Evolutionary conservation across 2,329 filamentous ascomycete species (phyloP).

Genomic region (Annulohypoxylon truncatum): DNA sequence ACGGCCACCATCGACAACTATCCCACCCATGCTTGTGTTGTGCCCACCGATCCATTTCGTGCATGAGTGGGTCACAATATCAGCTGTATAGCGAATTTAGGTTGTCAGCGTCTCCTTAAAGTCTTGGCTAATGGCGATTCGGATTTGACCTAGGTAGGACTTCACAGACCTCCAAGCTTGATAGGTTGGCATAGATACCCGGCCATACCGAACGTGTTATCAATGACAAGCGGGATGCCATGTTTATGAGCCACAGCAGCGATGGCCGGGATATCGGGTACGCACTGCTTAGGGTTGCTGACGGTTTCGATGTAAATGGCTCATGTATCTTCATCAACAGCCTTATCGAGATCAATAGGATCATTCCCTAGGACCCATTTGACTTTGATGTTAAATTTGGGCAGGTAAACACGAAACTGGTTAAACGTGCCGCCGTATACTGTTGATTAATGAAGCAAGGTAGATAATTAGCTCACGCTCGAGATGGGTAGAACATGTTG

Average conservation of each 20-base stretch:
- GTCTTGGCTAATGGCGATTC: too few relatives aligned
- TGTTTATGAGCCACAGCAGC: slow-evolving; percentile 66
- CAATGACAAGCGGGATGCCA: slow-evolving; percentile 58
- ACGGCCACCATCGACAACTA: slow-evolving; percentile 75
- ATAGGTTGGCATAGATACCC: slow-evolving; percentile 75
- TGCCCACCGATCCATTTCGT: slow-evolving; percentile 82
- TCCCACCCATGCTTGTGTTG: slow-evolving; percentile 75
- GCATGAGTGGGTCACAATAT: slow-evolving; percentile 77
- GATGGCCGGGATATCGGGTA: slow-evolving; percentile 75
- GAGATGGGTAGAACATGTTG: too few relatives aligned
- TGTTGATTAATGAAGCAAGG: too few relatives aligned
- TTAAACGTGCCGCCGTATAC: slow-evolving; percentile 55
- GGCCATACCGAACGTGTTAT: slow-evolving; percentile 79
- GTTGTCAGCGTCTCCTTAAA: slow-evolving; percentile 2
- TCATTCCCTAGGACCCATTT: slow-evolving; percentile 52
- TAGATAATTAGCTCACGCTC: too few relatives aligned
- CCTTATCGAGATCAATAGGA: slow-evolving; percentile 46
- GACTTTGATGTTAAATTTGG: slow-evolving; percentile 53
- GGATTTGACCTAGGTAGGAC: slow-evolving; percentile 5
- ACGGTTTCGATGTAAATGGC: slow-evolving; percentile 51
- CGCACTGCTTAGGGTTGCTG: slow-evolving; percentile 52
- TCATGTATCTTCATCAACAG: slow-evolving; percentile 49
- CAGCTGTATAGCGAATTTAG: slow-evolving; percentile 55
- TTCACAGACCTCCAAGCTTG: slow-evolving; percentile 64
- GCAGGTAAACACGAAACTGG: slow-evolving; percentile 53